Base-by-base conservation (phyloP, 2,329 filamentous ascomycete species). In the Metarhizium sp. region DNA sequence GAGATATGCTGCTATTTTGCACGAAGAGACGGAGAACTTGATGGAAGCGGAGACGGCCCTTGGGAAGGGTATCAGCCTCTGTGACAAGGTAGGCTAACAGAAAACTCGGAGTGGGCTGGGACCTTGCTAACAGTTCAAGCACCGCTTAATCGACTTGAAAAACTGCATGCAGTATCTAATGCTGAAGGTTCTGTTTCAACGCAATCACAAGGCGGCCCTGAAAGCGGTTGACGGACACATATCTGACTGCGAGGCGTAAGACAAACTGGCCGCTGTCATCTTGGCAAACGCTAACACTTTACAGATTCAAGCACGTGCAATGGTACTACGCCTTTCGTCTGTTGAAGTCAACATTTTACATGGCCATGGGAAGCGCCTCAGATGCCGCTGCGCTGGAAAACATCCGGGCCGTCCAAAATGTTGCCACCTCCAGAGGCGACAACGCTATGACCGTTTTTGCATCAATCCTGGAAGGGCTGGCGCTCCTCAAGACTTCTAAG, bases 241-340 rank as follows among this genome's bases (percentile, higher is more conserved):
- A 49, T 73, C 78, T 0, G 85, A 90, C 63, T 84, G 84, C 34
- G 80, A 86, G 67, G 80, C 84, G 73, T 86, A 72, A 63, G 81
- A 69, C 20, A 42, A 25, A 18, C 10, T 3, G 50, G 4, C 4
- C 8, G 11, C n/a, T 45, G 45, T 4, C 43, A n/a, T 30, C 30
- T 49, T 13, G 36, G 25, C 25, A 20, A 38, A 13, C 7, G 43
- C 51, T 53, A 34, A 59, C 53, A 16, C 18, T 13, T 2, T 32
- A 32, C 57, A 82, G 75, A 40, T 85, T 83, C 63, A 82, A 85
- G 64, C 85, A 88, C 61, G 74, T 79, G 8, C 79, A 84, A 51
- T 92, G 88, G 88, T 78, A 86, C 16, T 92, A 92, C 65, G 86
- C 85, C 0, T 87, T 92, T 62, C 83, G 87, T 7, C 83, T 92